Evolutionary conservation across 2,329 filamentous ascomycete genomes (phyloP).

Genomic region (Dissoconium aciculare): DNA sequence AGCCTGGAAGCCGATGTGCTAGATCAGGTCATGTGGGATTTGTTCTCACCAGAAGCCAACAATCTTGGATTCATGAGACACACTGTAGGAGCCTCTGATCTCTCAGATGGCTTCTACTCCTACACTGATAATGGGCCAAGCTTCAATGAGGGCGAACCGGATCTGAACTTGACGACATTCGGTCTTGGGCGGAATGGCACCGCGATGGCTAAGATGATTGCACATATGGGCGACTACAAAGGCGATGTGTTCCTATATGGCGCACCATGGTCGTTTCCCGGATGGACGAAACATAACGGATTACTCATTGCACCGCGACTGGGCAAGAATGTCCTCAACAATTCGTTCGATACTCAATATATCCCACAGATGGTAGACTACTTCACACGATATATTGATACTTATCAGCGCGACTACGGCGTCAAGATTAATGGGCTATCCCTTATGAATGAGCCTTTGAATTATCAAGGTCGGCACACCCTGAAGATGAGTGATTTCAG

Average conservation of each 20-base stretch:
- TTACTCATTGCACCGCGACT: conserved; percentile 18
- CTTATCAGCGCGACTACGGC: conserved; percentile 12
- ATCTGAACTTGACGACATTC: conserved; percentile 22
- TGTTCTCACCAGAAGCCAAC: conserved; percentile 24
- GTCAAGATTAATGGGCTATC: conserved; percentile 25
- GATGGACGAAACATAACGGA: conserved; percentile 29
- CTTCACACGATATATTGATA: conserved; percentile 23
- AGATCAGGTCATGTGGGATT: conserved; percentile 21
- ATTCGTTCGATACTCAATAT: conserved; percentile 24
- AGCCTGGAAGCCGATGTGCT: conserved; percentile 18
- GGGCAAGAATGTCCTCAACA: conserved; percentile 15
- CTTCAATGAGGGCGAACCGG: conserved; percentile 22
- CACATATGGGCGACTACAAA: conserved; percentile 25
- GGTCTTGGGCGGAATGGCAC: conserved; percentile 23
- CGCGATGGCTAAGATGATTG: conserved; percentile 26
- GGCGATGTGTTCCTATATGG: conserved; percentile 24
- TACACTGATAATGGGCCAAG: conserved; percentile 24
- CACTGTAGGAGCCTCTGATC: conserved; percentile 26
- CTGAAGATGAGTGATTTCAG: background rate
- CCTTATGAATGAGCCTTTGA: conserved; percentile 28
- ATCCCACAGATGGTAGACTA: conserved; percentile 23
- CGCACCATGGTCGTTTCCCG: conserved; percentile 26
- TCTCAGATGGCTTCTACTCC: conserved; percentile 23
- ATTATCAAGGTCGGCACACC: conserved; percentile 21
- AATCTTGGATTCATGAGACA: conserved; percentile 28